Evolutionary conservation across 768 basidiomycete genomes (phyloP), one percentile per base, ranked within the genome.

Genomic region (Tylopilus felleus): DNA sequence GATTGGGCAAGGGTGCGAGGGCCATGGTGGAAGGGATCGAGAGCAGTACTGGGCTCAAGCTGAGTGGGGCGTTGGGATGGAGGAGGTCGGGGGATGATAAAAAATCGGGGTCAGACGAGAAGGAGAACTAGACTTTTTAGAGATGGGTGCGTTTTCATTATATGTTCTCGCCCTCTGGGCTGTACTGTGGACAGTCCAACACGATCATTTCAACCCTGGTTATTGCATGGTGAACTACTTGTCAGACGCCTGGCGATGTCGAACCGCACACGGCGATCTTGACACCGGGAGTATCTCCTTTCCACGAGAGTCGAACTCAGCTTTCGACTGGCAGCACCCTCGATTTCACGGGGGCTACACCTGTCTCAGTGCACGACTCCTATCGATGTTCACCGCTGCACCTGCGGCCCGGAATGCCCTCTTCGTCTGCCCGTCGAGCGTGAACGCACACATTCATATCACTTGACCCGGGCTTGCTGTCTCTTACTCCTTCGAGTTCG

Each of bases 21-120:
- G 66, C 64, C 8, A 73, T 74, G 1, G 77, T 87, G 39, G 77
- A 78, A 17, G 77, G 73, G 52, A 70, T 89, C 14, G 86, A 93
- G 74, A 77, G 82, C 51, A 64, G 71, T 28, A 92, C 91, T 2
- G 92, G 93, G 0, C 65, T 95, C 65, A 88, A 85, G 72, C 62
- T 94, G 42, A 73, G 75, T 35, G 84, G 85, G 67, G 79, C 76
- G 8, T 64, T 87, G 16, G 82, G 81, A 14, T 75, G 74, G 76
- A 63, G 72, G 2, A 57, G 63, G 49, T 55, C 41, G 25, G 45
- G 5, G 14, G 43, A 50, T 0, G 58, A 57, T 10, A 57, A 57
- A 54, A 65, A 58, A 22, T 33, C 58, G 47, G 50, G 27, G 9
- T 53, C 52, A 53, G 54, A 60, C 39, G 54, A 57, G 56, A 40